These are phyloP conservation scores for Ganoderma resinaceum DNA, from an alignment of 1,284 basidiomycete species.

Conservation along the genomic window DNA sequence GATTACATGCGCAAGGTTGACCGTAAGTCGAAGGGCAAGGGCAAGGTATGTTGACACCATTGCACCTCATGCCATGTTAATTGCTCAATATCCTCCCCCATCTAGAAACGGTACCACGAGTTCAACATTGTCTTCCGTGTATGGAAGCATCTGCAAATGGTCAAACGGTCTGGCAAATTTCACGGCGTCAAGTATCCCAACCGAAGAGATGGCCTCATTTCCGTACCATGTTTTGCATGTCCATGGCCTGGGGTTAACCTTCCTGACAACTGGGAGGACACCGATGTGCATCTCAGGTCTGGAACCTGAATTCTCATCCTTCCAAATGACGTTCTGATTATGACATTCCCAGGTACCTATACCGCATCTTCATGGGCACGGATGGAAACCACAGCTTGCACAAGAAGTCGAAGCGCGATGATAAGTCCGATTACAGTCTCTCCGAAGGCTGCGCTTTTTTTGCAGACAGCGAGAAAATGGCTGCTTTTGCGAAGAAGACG, in stretches of 20 bases:
- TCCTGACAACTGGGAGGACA: background rate
- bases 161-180: background rate
- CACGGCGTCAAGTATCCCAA: background rate
- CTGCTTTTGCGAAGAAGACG: background rate
- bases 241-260: background rate
- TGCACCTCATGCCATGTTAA: too few relatives aligned
- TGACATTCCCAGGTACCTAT: background rate
- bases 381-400: background rate
- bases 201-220: background rate
- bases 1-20: conserved; percentile 5
- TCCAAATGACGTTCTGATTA: too few relatives aligned
- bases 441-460: background rate
- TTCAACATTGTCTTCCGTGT: conserved; percentile 5
- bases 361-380: background rate
- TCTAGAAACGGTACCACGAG: background rate
- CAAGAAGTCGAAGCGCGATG: background rate
- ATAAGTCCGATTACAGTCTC: background rate
- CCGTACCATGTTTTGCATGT: background rate
- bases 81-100: too few relatives aligned
- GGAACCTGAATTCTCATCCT: too few relatives aligned
- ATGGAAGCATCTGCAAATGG: conserved; percentile 6
- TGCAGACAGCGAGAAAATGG: background rate
- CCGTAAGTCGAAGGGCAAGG: background rate
- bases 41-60: background rate
- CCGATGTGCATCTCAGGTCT: background rate